Percentiles rank a stretch among this genome's conserved stretches.
phyloP scores from a whole-genome alignment of 805 yeast species.

The Candida orba region DNA sequence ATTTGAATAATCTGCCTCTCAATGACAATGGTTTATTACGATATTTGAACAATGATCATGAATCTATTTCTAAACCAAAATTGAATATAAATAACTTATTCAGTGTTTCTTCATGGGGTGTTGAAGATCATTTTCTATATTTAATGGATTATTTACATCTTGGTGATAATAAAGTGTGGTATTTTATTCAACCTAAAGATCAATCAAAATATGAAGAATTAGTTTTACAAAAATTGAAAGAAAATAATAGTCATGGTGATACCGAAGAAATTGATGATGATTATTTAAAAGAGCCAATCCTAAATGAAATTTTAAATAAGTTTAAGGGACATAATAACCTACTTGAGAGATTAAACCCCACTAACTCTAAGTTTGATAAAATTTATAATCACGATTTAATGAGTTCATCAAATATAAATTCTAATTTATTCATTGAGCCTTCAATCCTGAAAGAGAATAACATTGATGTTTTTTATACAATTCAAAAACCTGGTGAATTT shows the following conservation, averaged over 20 bases:
- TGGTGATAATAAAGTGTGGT: conserved; percentile 55
- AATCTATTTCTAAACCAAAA: conserved; percentile 34
- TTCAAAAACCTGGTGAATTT: conserved; percentile 59
- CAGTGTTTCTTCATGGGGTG: conserved; percentile 48
- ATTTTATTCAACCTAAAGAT: conserved; percentile 51
- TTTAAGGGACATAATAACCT: conserved; percentile 10
- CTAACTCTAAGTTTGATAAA: conserved; percentile 14
- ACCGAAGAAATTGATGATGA: conserved; percentile 1
- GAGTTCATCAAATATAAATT: conserved; percentile 24
- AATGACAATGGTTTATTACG: conserved; percentile 42
- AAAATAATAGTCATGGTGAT: neutral
- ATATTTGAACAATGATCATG: conserved; percentile 37
- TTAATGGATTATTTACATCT: conserved; percentile 44
- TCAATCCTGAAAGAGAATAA: conserved; percentile 38
- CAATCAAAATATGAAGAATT: conserved; percentile 46
- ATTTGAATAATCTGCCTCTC: conserved; percentile 46
- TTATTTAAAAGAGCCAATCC: conserved; percentile 10
- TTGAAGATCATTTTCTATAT: conserved; percentile 56
- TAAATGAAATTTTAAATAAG: conserved; percentile 16
- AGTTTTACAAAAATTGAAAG: conserved; percentile 25
- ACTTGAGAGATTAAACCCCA: conserved; percentile 11
- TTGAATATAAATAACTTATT: conserved; percentile 46
- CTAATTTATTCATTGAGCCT: conserved; percentile 45
- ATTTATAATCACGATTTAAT: conserved; percentile 11
- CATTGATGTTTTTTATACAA: conserved; percentile 37